These are phyloP conservation scores for Stagonosporopsis vannaccii DNA, from an alignment of 2,329 filamentous ascomycete species.

Conservation along the genomic window DNA sequence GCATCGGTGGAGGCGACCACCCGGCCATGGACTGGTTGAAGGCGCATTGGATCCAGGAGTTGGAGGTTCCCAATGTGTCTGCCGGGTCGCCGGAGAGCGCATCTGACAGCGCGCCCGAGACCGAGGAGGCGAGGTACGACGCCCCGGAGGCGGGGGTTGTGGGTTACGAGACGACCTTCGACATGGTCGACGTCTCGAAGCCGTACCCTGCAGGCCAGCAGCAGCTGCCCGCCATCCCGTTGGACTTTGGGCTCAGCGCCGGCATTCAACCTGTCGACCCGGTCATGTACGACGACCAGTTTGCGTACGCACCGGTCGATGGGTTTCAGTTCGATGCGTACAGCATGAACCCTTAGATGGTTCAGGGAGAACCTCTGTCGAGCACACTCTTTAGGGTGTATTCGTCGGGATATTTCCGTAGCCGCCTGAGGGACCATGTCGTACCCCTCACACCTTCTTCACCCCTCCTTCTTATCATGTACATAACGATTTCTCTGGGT, in stretches of 20 bases:
- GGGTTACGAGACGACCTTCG: not conserved
- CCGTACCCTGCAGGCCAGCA: slow-evolving; percentile 9
- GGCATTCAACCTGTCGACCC: slow-evolving; percentile 30
- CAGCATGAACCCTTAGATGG: slow-evolving; percentile 20
- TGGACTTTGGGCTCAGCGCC: slow-evolving; percentile 22
- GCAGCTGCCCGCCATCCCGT: slow-evolving; percentile 10
- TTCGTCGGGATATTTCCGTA: too few species aligned
- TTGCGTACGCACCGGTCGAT: slow-evolving; percentile 27
- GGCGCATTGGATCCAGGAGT: slow-evolving; percentile 65
- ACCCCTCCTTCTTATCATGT: slow-evolving; percentile 1
- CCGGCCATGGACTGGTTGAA: slow-evolving; percentile 68
- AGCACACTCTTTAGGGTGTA: too few species aligned
- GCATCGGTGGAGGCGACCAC: slow-evolving; percentile 68
- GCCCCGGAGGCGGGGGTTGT: not conserved
- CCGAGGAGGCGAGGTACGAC: not conserved
- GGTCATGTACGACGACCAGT: slow-evolving; percentile 28
- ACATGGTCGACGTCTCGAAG: slow-evolving; percentile 1
- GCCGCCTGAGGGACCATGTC: not conserved
- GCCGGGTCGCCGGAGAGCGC: slow-evolving; percentile 32
- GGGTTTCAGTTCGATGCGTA: slow-evolving; percentile 40
- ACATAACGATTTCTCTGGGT: slow-evolving; percentile 6
- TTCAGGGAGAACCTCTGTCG: not conserved
- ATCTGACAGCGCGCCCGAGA: slow-evolving; percentile 28
- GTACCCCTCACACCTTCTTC: not conserved
- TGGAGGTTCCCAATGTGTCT: slow-evolving; percentile 53